phyloP scores from a whole-genome alignment of 1,284 basidiomycete genomes.

The Quambalaria eucalypti region DNA sequence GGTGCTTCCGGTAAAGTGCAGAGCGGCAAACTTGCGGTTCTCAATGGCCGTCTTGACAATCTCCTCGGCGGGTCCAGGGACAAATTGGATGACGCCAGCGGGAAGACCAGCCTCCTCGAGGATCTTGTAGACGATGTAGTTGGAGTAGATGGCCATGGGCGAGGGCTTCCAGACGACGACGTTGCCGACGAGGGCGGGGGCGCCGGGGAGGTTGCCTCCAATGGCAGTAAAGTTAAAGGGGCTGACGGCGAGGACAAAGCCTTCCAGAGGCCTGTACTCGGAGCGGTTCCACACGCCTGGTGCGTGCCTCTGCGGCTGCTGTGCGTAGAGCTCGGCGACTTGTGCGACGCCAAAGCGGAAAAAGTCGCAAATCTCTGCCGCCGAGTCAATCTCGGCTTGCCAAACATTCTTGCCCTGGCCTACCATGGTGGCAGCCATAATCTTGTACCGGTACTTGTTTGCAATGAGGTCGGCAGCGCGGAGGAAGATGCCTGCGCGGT shows the following conservation, averaged over 20 bases:
- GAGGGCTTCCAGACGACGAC: constrained; percentile 96
- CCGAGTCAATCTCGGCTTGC: constrained; percentile 99
- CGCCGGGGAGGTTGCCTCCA: constrained; percentile 49
- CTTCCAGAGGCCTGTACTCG: constrained; percentile 92
- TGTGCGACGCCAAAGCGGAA: constrained; percentile 93
- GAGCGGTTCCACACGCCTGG: constrained; percentile 88
- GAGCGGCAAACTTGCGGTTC: constrained; percentile 70
- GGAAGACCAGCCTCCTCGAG: constrained; percentile 89
- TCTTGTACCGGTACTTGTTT: constrained; percentile 81
- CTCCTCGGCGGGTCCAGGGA: constrained; percentile 54
- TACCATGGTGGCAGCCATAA: constrained; percentile 93
- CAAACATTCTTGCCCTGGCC: constrained; percentile 98
- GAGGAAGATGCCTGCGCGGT: constrained; percentile 92
- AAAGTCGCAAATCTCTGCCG: constrained; percentile 90
- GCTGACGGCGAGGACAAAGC: constrained; percentile 91
- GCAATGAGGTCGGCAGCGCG: constrained; percentile 75
- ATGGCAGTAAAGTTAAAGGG: constrained; percentile 78
- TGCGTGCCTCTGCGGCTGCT: constrained; percentile 80
- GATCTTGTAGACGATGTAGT: constrained; percentile 85
- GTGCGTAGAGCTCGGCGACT: constrained; percentile 84
- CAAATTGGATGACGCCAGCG: constrained; percentile 90
- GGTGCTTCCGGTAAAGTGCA: constrained; percentile 97
- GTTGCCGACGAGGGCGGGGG: constrained; percentile 88
- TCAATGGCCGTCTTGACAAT: constrained; percentile 50
- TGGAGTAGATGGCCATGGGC: constrained; percentile 86